Percentiles rank a stretch among this genome's conserved stretches.
Evolutionary conservation across 108 stramenopile genomes (phyloP).

Genomic region (Skeletonema menzelii): DNA sequence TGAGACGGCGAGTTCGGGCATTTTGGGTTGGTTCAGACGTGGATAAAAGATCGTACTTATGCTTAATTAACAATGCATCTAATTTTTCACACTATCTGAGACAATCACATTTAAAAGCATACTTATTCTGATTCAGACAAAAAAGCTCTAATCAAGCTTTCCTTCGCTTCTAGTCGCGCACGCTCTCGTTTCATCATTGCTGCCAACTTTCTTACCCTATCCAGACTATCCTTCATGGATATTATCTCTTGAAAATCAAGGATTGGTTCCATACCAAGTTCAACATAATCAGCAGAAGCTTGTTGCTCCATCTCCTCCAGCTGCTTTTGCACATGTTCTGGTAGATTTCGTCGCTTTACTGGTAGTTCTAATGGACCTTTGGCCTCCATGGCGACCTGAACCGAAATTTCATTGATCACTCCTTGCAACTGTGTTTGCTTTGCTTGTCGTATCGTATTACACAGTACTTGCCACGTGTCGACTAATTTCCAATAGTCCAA

Average conservation of each 20-base stretch:
- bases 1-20: constrained; percentile 27
- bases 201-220: constrained; percentile 45
- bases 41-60: background rate
- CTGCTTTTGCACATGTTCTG: constrained; percentile 43
- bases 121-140: constrained; percentile 1
- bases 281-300: constrained; percentile 50
- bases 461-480: constrained; percentile 74
- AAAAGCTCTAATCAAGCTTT: constrained; percentile 38
- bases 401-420: constrained; percentile 64
- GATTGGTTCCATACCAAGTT: constrained; percentile 62
- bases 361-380: constrained; percentile 68
- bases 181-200: constrained; percentile 56
- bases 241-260: constrained; percentile 78
- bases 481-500: constrained; percentile 54
- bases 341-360: constrained; percentile 58
- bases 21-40: constrained; percentile 39
- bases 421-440: constrained; percentile 40
- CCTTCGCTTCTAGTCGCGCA: constrained; percentile 51
- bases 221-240: constrained; percentile 24
- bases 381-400: constrained; percentile 44
- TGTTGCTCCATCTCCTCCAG: constrained; percentile 54
- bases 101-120: too few relatives aligned
- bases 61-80: too few relatives aligned
- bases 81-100: too few relatives aligned
- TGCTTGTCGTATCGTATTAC: constrained; percentile 59